Evolutionary conservation across 1,284 basidiomycete genomes (phyloP), one percentile per base, ranked within the genome.

Genomic region (Trametes pubescens): DNA sequence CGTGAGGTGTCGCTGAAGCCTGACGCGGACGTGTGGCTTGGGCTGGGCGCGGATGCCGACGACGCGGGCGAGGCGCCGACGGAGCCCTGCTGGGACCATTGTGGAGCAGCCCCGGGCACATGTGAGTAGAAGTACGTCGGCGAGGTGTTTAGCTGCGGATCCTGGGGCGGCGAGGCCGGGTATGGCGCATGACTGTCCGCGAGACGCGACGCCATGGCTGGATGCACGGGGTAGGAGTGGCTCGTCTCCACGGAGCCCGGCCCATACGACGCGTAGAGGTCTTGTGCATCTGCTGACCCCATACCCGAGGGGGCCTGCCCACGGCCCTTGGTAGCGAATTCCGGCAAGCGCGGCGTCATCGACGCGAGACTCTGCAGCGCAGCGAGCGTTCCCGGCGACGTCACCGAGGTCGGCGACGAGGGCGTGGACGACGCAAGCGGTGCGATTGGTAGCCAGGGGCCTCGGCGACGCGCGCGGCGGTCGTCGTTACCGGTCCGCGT

Each of bases 311-410:
- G 37, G 2, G 57, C 40, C 32, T 58, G 26, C 35, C 52, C 51
- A 44, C 61, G 66, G 52, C 59, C 63, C 32, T 67, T 67, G 8
- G 64, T 59, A n/a, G 51, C 59, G 43, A 71, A 65, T 44, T 73
- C 71, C 10, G 73, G 70, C 5, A 70, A 65, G 24, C 72, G 70
- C 11, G 69, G 72, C 4, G 72, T 68, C 71, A 74, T 74, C 11
- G 68, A 59, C 29, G 70, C 68, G 21, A 74, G 65, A 61, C 65
- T 70, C 37, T 70, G 71, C 14, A 76, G 66, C 5, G 74, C 74
- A 10, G 71, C 69, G 6, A 64, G 34, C 1, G 64, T 68, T 18
- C 67, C 62, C 6, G 67, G 60, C 21, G 62, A 61, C 24, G 70
- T 69, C 48, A 66, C 69, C 18, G 71, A 61, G 29, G 67, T 64